Evolutionary conservation across 306 rosid genomes (phyloP).

Genomic region (Cucurbita ficifolia): DNA sequence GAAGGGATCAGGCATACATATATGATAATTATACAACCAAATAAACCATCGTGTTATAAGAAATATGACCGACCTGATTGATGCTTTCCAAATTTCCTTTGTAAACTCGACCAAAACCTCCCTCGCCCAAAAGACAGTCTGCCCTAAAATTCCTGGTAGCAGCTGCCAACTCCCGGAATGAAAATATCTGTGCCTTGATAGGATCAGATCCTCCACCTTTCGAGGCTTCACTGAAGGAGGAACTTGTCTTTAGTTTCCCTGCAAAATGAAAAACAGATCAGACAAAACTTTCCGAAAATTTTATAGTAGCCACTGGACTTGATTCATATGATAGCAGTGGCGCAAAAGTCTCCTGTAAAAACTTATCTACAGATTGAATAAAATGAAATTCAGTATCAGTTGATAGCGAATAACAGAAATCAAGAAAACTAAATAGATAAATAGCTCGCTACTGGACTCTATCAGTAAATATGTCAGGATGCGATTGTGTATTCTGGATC

Average conservation of each 20-base stretch:
- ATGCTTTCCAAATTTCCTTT: constrained; percentile 67
- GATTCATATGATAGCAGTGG: not conserved
- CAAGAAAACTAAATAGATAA: not conserved
- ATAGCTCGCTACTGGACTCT: not conserved
- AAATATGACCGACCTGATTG: constrained; percentile 39
- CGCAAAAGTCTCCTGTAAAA: not conserved
- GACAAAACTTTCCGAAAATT: not conserved
- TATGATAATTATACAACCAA: not conserved
- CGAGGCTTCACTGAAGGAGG: constrained; percentile 32
- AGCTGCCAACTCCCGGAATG: constrained; percentile 78
- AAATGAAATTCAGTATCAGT: not conserved
- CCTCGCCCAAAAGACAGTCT: constrained; percentile 81
- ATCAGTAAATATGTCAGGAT: not conserved
- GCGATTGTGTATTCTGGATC: not conserved
- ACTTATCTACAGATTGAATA: not conserved
- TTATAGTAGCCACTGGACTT: not conserved
- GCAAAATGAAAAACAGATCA: constrained; percentile 12
- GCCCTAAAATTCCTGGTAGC: constrained; percentile 81
- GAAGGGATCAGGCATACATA: not conserved
- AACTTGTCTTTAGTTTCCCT: constrained; percentile 40
- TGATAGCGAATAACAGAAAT: not conserved
- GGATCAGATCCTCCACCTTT: constrained; percentile 51
- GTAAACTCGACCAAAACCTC: constrained; percentile 86
- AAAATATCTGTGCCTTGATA: constrained; percentile 73
- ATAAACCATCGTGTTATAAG: too few species aligned